Base-by-base conservation (phyloP, 78 protist species). In the Dictyostelium capitatum region DNA sequence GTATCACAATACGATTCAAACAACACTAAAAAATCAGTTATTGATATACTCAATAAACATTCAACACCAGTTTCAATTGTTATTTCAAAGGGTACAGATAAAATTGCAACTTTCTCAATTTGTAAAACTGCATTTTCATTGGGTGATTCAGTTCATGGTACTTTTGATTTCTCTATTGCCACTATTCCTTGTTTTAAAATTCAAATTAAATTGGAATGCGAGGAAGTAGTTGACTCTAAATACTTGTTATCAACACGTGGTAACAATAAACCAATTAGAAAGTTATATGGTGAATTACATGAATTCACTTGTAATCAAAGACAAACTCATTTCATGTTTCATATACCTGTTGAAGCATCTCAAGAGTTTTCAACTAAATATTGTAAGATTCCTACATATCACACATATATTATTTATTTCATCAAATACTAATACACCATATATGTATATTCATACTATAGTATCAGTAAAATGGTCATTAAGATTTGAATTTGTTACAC, bases 161-260 rank as follows among this genome's bases (percentile, higher is more conserved):
- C 93, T n/a, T 87, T 87, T 87, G 93, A 87, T 51, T 87, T 87
- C 51, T 77, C 93, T 7, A 77, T 87, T 65, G 93, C 93, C 30
- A 87, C 84, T 6, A 77, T 87, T 28, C 93, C 93, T n/a, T 87
- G 93, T 37, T 87, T 75, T 17, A 87, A 87, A 32, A 69, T 87
- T 62, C 20, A 77, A 48, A 73, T 87, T 19, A 87, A 87, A 50
- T 51, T 87, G 12, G 93, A 87, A 50, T 87, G 83, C 77, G 93
- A 87, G 50, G 93, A 87, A 41, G 65, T 57, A 0, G 56, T 87
- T 37, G 93, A 87, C 15, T 82, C 83, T 8, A 87, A 87, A 65
- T 87, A 87, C 30, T 69, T 75, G 6, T 80, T 65, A 23, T 19
- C 37, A 47, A 48, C 85, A 4, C 64, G 79, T 62, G 64, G 57